Evolutionary conservation across 768 basidiomycete genomes (phyloP), one percentile per base, ranked within the genome.

Genomic region (Tricholoma matsutake): DNA sequence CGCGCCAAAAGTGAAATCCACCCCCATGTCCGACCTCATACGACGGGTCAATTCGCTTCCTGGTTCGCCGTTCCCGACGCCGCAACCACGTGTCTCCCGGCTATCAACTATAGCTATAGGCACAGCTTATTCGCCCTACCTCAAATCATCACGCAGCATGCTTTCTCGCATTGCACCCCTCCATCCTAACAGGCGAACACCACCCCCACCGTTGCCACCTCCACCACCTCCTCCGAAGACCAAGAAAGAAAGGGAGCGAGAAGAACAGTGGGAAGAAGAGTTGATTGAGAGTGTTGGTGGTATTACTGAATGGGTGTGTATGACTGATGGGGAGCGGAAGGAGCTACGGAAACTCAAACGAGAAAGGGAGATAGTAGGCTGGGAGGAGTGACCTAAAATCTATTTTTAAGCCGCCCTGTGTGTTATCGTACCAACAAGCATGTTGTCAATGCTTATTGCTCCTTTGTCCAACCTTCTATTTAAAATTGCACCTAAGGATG

Each of bases 181-280:
- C 25, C 91, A 92, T 66, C 83, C 85, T 8, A 88, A 89, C 69
- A 78, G 89, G 53, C 81, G 83, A 13, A 84, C 88, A 1, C 91
- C 91, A 0, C 90, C 91, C 0, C 90, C 88, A 0, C 87, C 88
- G 0, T 80, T 78, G 2, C 91, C 91, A 0, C 83, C 85, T 4
- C 86, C 85, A 0, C 88, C 89, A 0, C 88, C 89, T 4, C 85
- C 86, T 49, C 83, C 81, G 63, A 89, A 92, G 78, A 86, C 84
- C 56, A 91, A 91, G 78, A 92, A 92, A 70, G 84, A 90, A 73
- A 72, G 89, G 22, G 83, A 86, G 67, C 73, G 83, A 67, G 91
- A 92, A 73, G 91, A 92, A 71, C 82, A 81, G 67, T 91, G 91
- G 82, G 90, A 92, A 69, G 84, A 89, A 71, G 90, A 93, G 73